These are phyloP conservation scores for Magnusiomyces clavatus DNA, from an alignment of 1,139 yeast genomes.

Conservation along the genomic window DNA sequence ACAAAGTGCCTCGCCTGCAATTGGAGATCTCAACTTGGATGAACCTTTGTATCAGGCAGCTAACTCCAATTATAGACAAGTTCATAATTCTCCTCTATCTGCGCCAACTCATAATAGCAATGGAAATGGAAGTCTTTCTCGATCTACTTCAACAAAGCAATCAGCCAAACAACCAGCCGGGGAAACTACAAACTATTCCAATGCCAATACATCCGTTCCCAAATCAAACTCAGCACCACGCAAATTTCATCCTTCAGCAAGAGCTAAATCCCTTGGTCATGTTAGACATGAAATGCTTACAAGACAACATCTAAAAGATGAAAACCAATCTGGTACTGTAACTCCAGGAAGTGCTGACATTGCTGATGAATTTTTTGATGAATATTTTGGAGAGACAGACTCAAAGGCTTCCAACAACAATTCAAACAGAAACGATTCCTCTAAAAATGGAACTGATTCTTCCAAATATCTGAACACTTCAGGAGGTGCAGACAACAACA, in stretches of 20 bases:
- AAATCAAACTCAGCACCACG: not conserved
- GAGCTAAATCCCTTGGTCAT: constrained; percentile 86
- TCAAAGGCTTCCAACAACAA: constrained; percentile 9
- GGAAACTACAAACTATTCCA: no score
- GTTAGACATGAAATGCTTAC: constrained; percentile 37
- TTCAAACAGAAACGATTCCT: no score
- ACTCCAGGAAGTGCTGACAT: constrained; percentile 40
- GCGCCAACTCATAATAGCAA: no score
- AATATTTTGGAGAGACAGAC: constrained; percentile 42
- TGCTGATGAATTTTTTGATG: constrained; percentile 60
- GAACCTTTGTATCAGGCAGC: not conserved
- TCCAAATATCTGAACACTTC: no score
- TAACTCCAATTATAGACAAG: no score
- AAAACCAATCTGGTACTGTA: constrained; percentile 7
- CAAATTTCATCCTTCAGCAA: constrained; percentile 63
- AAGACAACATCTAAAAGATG: not conserved
- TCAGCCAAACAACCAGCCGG: no score
- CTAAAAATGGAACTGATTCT: no score
- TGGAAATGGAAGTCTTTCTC: no score
- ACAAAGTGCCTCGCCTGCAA: constrained; percentile 5
- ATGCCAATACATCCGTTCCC: no score
- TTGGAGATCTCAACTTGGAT: constrained; percentile 1
- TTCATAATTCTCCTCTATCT: no score
- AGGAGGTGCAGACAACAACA: no score
- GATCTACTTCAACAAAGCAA: no score